Percentiles rank a stretch among this genome's conserved stretches.
phyloP scores from a whole-genome alignment of 2,329 filamentous ascomycete species.

The Amauroascus verrucosus region DNA sequence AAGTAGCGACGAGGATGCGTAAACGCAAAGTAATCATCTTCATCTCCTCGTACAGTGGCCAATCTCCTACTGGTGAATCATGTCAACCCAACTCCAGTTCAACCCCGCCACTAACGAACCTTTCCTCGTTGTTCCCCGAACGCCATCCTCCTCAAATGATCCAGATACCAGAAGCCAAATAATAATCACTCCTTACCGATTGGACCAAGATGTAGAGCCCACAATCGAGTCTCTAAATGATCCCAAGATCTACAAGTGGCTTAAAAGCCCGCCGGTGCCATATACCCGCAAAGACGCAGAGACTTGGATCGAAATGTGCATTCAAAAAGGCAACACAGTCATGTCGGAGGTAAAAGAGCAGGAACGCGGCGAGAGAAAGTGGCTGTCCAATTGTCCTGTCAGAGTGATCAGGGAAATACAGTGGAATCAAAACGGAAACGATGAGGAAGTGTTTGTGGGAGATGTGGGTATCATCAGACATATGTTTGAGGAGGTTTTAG shows the following conservation, averaged over 20 bases:
- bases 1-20: too few relatives aligned
- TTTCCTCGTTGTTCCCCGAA: slow-evolving; percentile 4
- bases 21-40: too few relatives aligned
- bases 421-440: slow-evolving; percentile 1
- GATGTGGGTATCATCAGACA: slow-evolving; percentile 4
- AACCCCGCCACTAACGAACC: slow-evolving; percentile 10
- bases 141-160: neutral
- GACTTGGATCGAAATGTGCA: neutral
- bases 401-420: slow-evolving; percentile 9
- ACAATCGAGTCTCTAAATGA: slow-evolving; percentile 1
- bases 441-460: slow-evolving; percentile 7
- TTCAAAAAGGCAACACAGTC: neutral
- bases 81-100: slow-evolving; percentile 1
- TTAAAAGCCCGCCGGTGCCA: slow-evolving; percentile 8
- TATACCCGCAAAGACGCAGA: slow-evolving; percentile 6
- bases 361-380: neutral
- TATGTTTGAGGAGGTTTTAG: slow-evolving; percentile 5
- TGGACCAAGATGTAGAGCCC: neutral
- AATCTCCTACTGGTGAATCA: too few relatives aligned
- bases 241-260: slow-evolving; percentile 8
- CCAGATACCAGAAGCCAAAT: neutral
- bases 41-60: too few relatives aligned
- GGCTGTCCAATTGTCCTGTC: slow-evolving; percentile 7
- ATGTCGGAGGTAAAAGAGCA: neutral
- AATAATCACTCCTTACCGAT: slow-evolving; percentile 10